Evolutionary conservation across 164 flowering plant species (phyloP).

Genomic region (Sedum album): DNA sequence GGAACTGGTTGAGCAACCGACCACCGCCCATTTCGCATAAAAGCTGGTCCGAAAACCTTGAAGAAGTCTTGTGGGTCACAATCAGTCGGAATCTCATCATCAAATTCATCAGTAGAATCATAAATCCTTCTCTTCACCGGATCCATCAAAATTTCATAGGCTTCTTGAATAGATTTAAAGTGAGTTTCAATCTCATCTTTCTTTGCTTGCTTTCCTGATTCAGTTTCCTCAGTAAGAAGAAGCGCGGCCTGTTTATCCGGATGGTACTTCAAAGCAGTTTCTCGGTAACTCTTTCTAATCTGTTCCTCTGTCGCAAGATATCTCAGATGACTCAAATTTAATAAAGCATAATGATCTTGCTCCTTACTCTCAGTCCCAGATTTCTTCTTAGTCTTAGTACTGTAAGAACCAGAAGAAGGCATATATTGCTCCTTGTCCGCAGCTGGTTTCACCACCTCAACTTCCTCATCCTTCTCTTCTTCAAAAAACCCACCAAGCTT

Average conservation of each 20-base stretch:
- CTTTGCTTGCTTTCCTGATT: slow-evolving; percentile 79
- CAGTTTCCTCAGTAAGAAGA: slow-evolving; percentile 78
- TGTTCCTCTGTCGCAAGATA: slow-evolving; percentile 61
- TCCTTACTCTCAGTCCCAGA: slow-evolving; percentile 40
- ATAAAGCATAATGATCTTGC: slow-evolving; percentile 87
- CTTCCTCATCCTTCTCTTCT: slow-evolving; percentile 29
- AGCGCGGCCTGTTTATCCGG: slow-evolving; percentile 51
- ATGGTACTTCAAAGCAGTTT: slow-evolving; percentile 39
- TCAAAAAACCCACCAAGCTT: slow-evolving; percentile 43
- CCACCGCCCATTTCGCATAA: slow-evolving; percentile 93
- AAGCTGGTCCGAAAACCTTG: slow-evolving; percentile 89
- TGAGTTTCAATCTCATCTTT: slow-evolving; percentile 80
- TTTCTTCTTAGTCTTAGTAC: slow-evolving; percentile 79
- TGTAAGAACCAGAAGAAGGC: slow-evolving; percentile 67
- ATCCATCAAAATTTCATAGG: slow-evolving; percentile 72
- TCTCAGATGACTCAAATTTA: slow-evolving; percentile 77
- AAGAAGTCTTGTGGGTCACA: slow-evolving; percentile 85
- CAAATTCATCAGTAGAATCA: slow-evolving; percentile 95
- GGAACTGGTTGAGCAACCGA: slow-evolving; percentile 68
- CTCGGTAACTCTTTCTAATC: slow-evolving; percentile 48
- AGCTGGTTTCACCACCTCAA: slow-evolving; percentile 18
- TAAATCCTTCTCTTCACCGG: slow-evolving; percentile 82
- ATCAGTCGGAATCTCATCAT: slow-evolving; percentile 73
- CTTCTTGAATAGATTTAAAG: slow-evolving; percentile 86
- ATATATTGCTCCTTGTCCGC: slow-evolving; percentile 41